A percentile compares a stretch with the other conserved stretches of the same genome.
phyloP scores from a whole-genome alignment of 306 rosid species.

The Sechiopsis laciniata region DNA sequence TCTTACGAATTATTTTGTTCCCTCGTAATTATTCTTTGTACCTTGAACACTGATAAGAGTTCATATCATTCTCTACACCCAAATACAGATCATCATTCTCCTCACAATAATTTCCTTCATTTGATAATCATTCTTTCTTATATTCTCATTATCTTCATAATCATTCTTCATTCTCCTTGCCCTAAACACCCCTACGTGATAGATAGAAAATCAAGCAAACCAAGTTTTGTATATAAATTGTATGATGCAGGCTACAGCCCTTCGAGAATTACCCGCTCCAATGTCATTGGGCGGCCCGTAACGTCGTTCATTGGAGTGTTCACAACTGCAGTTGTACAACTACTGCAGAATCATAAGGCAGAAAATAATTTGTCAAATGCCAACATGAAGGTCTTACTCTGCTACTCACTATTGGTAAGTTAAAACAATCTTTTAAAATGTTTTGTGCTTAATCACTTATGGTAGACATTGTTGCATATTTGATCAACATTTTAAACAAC shows the following conservation, averaged over 20 bases:
- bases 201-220: slow-evolving; percentile 1
- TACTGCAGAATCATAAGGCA: slow-evolving; percentile 32
- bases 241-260: slow-evolving; percentile 46
- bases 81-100: too few species aligned
- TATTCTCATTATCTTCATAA: too few species aligned
- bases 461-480: background rate
- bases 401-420: slow-evolving; percentile 50
- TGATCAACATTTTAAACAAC: background rate
- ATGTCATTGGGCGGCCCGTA: slow-evolving; percentile 55
- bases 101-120: too few species aligned
- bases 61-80: too few species aligned
- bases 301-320: slow-evolving; percentile 63
- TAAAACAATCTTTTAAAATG: background rate
- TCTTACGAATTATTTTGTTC: too few species aligned
- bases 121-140: too few species aligned
- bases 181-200: background rate
- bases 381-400: slow-evolving; percentile 35
- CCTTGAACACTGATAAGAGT: too few species aligned
- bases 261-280: slow-evolving; percentile 76
- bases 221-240: background rate
- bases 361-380: slow-evolving; percentile 38
- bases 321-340: slow-evolving; percentile 38
- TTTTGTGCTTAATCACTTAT: background rate
- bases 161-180: too few species aligned
- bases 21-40: too few species aligned